Percentiles rank a stretch among this genome's conserved stretches.
Conservation (phyloP, 164 flowering plant species). For the Vitis rupestris region DNA sequence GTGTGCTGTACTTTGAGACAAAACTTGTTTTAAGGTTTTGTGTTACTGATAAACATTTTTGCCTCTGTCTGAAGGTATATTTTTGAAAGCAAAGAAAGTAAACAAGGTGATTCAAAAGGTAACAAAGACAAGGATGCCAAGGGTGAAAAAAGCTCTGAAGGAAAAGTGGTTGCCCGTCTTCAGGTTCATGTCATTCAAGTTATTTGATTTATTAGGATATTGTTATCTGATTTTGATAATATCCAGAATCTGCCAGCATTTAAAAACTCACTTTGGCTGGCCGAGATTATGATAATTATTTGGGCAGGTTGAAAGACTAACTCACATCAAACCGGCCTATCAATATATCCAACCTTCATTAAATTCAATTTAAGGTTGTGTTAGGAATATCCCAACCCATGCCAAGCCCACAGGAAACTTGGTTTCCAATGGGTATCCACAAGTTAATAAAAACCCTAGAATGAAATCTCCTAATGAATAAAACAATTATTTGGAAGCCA, state of each 20-base stretch:
- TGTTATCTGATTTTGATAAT: not conserved
- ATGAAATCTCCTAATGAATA: no score
- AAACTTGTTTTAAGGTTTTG: not conserved
- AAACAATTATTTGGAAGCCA: no score
- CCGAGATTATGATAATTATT: no score
- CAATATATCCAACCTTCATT: no score
- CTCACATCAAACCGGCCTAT: no score
- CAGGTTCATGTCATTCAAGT: constrained; percentile 49
- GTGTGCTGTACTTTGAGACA: no score
- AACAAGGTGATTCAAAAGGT: constrained; percentile 38
- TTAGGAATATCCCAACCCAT: no score
- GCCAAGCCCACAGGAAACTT: no score
- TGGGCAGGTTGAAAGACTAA: no score
- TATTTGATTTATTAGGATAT: not conserved
- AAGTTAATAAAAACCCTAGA: no score
- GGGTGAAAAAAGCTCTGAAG: constrained; percentile 28
- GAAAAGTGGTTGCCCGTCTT: constrained; percentile 67
- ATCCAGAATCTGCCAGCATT: not conserved
- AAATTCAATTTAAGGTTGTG: no score
- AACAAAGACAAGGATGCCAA: constrained; percentile 40
- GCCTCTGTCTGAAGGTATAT: constrained; percentile 49
- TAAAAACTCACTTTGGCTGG: not conserved
- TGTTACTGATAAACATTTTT: not conserved
- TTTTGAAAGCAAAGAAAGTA: constrained; percentile 73
- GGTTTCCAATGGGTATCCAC: no score